Conservation (phyloP, 2,329 filamentous ascomycete genomes). For the Stylonectria norvegica region DNA sequence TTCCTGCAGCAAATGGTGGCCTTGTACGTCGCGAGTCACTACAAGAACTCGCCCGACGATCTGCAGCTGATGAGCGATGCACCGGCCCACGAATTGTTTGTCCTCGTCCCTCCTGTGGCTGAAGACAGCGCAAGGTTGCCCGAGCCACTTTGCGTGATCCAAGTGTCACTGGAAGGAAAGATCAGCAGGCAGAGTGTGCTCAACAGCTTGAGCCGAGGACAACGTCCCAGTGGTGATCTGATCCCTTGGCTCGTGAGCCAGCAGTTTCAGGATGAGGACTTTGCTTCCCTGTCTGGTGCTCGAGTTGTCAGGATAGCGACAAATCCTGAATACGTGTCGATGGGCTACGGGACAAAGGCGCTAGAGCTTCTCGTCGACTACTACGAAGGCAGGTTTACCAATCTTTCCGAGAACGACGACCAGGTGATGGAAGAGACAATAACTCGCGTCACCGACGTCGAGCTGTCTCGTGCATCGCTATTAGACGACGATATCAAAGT, state of each 20-base stretch:
- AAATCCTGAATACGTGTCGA: constrained; percentile 85
- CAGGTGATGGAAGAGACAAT: constrained; percentile 58
- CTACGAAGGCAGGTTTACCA: constrained; percentile 90
- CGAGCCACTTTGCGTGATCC: constrained; percentile 90
- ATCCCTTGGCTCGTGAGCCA: constrained; percentile 98
- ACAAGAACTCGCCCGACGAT: constrained; percentile 97
- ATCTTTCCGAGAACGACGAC: constrained; percentile 68
- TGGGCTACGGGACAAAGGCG: constrained; percentile 91
- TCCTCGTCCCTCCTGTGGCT: constrained; percentile 81
- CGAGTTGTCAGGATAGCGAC: constrained; percentile 92
- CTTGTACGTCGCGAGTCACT: constrained; percentile 92
- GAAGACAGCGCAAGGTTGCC: constrained; percentile 76
- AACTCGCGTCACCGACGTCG: constrained; percentile 75
- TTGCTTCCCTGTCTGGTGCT: constrained; percentile 88
- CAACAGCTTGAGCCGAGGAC: constrained; percentile 82
- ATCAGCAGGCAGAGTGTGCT: constrained; percentile 92
- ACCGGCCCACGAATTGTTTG: constrained; percentile 92
- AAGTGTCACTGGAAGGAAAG: constrained; percentile 89
- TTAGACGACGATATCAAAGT: constrained; percentile 86
- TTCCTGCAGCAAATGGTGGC: constrained; percentile 98
- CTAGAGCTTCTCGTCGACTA: constrained; percentile 85
- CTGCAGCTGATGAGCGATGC: constrained; percentile 98
- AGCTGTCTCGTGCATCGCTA: constrained; percentile 71
- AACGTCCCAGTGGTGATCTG: constrained; percentile 84
- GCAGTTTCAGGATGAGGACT: constrained; percentile 97